Conservation (phyloP, 2,329 filamentous ascomycete genomes). For the Pseudocercospora musae region DNA sequence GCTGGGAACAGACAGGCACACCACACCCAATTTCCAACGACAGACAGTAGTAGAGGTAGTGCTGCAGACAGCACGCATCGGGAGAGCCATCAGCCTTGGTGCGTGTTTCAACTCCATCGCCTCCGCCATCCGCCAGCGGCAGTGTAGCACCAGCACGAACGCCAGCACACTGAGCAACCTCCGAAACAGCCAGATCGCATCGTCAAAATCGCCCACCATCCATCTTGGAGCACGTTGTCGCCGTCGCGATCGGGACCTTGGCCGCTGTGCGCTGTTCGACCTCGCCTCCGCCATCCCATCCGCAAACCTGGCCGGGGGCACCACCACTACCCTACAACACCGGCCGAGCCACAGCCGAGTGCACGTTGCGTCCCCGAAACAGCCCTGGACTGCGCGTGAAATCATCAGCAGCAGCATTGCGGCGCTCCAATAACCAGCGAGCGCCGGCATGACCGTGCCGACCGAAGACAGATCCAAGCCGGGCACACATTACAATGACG, state of each 20-base stretch:
- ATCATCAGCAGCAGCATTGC: slow-evolving; percentile 13
- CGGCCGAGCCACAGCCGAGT: not conserved
- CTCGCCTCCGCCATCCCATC: not conserved
- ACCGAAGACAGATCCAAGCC: slow-evolving; percentile 26
- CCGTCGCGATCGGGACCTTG: not conserved
- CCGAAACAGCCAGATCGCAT: not conserved
- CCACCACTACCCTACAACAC: not conserved
- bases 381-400: slow-evolving; percentile 6
- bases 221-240: not conserved
- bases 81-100: not conserved
- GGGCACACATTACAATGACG: slow-evolving; percentile 24
- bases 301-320: not conserved
- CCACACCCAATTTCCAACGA: not conserved
- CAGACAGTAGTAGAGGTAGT: no score
- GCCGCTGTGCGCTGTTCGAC: not conserved
- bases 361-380: not conserved
- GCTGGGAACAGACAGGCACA: not conserved
- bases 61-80: not conserved
- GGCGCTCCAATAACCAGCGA: slow-evolving; percentile 15
- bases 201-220: not conserved
- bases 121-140: not conserved
- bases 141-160: not conserved
- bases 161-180: not conserved
- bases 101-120: not conserved
- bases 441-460: slow-evolving; percentile 31